These are phyloP conservation scores for Aspergillus fructus DNA, from an alignment of 2,329 filamentous ascomycete genomes.

Conservation along the genomic window DNA sequence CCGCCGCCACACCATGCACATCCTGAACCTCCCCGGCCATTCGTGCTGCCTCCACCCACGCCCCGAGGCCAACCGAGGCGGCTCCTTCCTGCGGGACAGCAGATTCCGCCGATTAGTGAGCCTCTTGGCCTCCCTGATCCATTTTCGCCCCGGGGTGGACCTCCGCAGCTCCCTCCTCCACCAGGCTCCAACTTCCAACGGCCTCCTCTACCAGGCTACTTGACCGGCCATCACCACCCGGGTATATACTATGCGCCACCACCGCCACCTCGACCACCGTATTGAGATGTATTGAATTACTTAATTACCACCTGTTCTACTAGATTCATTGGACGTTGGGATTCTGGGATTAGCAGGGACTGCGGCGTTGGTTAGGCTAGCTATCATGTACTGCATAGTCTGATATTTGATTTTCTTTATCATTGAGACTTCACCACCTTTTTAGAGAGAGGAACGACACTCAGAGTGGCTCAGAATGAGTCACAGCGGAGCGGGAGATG, in stretches of 20 bases:
- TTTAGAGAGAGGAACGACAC: neutral
- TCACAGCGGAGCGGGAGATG: conserved; percentile 10
- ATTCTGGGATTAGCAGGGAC: conserved; percentile 2
- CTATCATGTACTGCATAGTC: conserved; percentile 1
- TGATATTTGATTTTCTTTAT: neutral
- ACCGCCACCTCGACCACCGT: conserved; percentile 17
- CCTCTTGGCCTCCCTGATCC: conserved; percentile 38
- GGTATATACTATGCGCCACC: conserved; percentile 26
- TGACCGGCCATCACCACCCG: conserved; percentile 22
- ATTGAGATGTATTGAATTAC: conserved; percentile 3
- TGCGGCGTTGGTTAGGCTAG: conserved; percentile 6
- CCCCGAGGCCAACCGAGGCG: conserved; percentile 36
- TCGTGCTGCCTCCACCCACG: conserved; percentile 26
- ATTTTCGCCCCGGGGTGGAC: conserved; percentile 34
- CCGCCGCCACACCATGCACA: conserved; percentile 22
- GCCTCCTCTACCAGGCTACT: conserved; percentile 30
- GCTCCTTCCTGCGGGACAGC: conserved; percentile 35
- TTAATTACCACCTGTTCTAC: too few relatives aligned
- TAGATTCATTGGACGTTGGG: neutral
- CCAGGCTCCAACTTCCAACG: conserved; percentile 39
- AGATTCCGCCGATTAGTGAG: conserved; percentile 31
- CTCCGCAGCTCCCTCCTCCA: conserved; percentile 41
- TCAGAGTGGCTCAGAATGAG: conserved; percentile 20
- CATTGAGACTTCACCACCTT: neutral
- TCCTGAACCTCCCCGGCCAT: conserved; percentile 34